Base-by-base conservation (phyloP, 176 grass and related monocot genomes). In the Sorghum bicolor region DNA sequence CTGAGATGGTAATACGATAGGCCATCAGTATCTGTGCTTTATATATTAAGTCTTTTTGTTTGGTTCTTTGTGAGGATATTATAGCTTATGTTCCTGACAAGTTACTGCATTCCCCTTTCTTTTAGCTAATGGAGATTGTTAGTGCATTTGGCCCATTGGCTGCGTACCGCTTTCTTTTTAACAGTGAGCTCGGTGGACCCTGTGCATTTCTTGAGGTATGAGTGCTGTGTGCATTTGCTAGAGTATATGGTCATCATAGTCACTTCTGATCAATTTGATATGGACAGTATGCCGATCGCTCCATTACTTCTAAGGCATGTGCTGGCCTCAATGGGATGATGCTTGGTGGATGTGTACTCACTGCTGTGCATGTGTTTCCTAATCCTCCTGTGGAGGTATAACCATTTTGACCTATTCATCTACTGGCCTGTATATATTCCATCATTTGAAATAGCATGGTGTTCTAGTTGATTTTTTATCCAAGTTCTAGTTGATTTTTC, bases 191-290 rank as follows among this genome's bases (percentile, higher is more conserved):
- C 67, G 88, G 91, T 76, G 93, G 68, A 63, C 70, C 81, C 53
- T 96, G 91, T 82, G 97, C 88, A 82, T 99, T 96, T 92, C 79
- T 99, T 70, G 93, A 99, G 97, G 97, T 99, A 91, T 80, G 72
- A 62, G 63, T 88, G 33, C 17, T 80, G 22, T 85, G 44, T 29
- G 31, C 52, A 15, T 71, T 60, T 74, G 79, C 70, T 73, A 87
- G 63, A 68, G 25, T n/a, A 70, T 79, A 30, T 55, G 8, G 77
- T 80, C 34, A 57, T 33, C 40, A 43, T 68, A 55, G 72, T 83
- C 69, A 82, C 37, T 62, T 65, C 29, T 84, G 38, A 74, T 34
- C 32, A 68, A 85, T 94, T 84, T 72, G 60, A 78, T 88, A 32
- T 73, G 80, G 58, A 45, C 86, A 98, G 96, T 98, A 92, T 66